Evolutionary conservation across 1,139 yeast species (phyloP).

Genomic region (Magnusiomyces sp.): DNA sequence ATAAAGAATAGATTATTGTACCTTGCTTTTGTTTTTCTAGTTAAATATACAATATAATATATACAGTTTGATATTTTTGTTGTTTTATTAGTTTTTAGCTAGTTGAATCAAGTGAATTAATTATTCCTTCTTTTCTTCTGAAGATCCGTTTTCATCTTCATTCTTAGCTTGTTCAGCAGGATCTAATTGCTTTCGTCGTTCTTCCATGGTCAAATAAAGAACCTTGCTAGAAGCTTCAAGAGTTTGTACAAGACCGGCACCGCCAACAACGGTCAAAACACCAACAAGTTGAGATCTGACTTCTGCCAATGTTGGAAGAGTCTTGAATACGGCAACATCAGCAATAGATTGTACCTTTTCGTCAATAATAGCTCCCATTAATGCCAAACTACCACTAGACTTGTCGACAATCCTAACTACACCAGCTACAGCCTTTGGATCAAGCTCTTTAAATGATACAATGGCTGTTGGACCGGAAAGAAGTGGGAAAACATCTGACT

Average conservation of each 20-base stretch:
- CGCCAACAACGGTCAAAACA: slow-evolving; percentile 73
- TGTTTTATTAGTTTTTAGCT: too few relatives aligned
- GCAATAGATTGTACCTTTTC: slow-evolving; percentile 45
- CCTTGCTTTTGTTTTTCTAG: too few relatives aligned
- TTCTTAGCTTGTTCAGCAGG: slow-evolving; percentile 13
- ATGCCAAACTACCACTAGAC: slow-evolving; percentile 63
- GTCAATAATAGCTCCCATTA: slow-evolving; percentile 81
- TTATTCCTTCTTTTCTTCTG: background rate
- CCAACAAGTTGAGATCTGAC: slow-evolving; percentile 80
- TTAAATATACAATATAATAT: too few relatives aligned
- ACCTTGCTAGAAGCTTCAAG: slow-evolving; percentile 58
- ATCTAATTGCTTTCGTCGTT: slow-evolving; percentile 43
- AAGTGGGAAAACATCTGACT: slow-evolving; percentile 62
- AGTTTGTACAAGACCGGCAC: slow-evolving; percentile 81
- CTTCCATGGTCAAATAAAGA: slow-evolving; percentile 65
- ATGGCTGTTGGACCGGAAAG: slow-evolving; percentile 82
- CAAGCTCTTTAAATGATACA: slow-evolving; percentile 57
- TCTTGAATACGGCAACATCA: slow-evolving; percentile 56
- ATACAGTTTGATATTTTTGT: too few relatives aligned
- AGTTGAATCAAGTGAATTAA: too few relatives aligned
- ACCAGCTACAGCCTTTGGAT: slow-evolving; percentile 58
- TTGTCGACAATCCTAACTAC: slow-evolving; percentile 53
- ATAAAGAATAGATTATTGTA: too few relatives aligned
- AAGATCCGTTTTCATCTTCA: slow-evolving; percentile 1
- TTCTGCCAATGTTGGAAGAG: slow-evolving; percentile 60